Percentiles rank a stretch among this genome's conserved stretches.
Evolutionary conservation across 768 basidiomycete species (phyloP).

Genomic region (Mycena maculata): DNA sequence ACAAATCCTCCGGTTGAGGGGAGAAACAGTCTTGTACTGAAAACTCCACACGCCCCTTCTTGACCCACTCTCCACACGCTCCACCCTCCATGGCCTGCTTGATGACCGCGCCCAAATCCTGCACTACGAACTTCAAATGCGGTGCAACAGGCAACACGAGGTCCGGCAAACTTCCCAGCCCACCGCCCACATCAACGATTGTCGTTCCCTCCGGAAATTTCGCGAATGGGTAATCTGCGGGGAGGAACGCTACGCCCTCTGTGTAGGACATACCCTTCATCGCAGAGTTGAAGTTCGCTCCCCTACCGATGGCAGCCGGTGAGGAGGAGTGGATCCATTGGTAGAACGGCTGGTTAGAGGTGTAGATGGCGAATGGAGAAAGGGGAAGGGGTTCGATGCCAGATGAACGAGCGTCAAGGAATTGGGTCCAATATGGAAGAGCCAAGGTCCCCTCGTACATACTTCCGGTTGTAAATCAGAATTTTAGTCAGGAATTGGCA

Average conservation of each 20-base stretch:
- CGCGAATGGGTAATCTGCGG: conserved; percentile 22
- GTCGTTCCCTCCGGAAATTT: conserved; percentile 8
- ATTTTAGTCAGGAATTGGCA: not conserved
- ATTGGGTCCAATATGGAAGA: conserved; percentile 20
- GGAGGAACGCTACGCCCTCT: conserved; percentile 22
- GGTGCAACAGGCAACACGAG: conserved; percentile 17
- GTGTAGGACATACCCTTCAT: conserved; percentile 25
- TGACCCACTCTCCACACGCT: conserved; percentile 14
- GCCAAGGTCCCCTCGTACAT: conserved; percentile 23
- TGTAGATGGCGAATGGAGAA: conserved; percentile 23
- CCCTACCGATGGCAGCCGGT: conserved; percentile 9
- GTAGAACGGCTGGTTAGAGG: conserved; percentile 13
- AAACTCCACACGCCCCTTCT: conserved; percentile 15
- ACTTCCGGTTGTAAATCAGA: conserved; percentile 4
- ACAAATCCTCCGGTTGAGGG: conserved; percentile 14
- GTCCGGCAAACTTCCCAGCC: conserved; percentile 18
- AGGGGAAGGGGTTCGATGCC: not conserved
- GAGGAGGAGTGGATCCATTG: conserved; percentile 21
- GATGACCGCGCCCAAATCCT: conserved; percentile 19
- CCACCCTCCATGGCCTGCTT: conserved; percentile 10
- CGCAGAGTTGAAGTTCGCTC: conserved; percentile 23
- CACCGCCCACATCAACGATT: conserved; percentile 26
- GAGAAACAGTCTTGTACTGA: conserved; percentile 20
- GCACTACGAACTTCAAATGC: conserved; percentile 18
- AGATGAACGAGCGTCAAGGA: conserved; percentile 15